These are phyloP conservation scores for Citrullus colocynthis DNA, from an alignment of 306 rosid species.

Conservation along the genomic window DNA sequence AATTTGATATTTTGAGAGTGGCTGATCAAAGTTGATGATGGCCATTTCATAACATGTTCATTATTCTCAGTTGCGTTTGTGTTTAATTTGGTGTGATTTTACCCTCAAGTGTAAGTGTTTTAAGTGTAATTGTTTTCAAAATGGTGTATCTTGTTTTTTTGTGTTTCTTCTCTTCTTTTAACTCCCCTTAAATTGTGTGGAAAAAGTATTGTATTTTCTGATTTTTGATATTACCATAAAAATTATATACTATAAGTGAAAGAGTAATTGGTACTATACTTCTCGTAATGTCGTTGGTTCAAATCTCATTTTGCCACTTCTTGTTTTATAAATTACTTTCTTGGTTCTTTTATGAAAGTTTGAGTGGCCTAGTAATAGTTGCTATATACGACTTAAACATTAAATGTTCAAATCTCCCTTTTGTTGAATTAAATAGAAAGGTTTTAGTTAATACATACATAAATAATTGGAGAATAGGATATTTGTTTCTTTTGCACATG, in stretches of 20 bases:
- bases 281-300: too few relatives aligned
- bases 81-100: not conserved
- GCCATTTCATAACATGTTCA: not conserved
- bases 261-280: too few relatives aligned
- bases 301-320: too few relatives aligned
- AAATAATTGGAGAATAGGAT: not conserved
- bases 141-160: not conserved
- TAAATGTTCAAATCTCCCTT: too few relatives aligned
- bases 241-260: too few relatives aligned
- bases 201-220: not conserved
- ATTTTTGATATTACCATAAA: not conserved
- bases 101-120: not conserved
- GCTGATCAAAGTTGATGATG: not conserved
- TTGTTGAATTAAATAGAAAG: too few relatives aligned
- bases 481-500: not conserved
- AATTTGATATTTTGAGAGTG: conserved; percentile 6
- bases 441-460: not conserved
- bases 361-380: too few relatives aligned
- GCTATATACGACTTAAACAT: too few relatives aligned
- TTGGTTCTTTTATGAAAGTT: too few relatives aligned
- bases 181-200: not conserved
- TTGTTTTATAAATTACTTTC: too few relatives aligned
- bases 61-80: not conserved
- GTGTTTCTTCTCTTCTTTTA: not conserved
- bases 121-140: not conserved